These are phyloP conservation scores for Yamadazyma triangularis DNA, from an alignment of 1,139 yeast species.

Conservation along the genomic window DNA sequence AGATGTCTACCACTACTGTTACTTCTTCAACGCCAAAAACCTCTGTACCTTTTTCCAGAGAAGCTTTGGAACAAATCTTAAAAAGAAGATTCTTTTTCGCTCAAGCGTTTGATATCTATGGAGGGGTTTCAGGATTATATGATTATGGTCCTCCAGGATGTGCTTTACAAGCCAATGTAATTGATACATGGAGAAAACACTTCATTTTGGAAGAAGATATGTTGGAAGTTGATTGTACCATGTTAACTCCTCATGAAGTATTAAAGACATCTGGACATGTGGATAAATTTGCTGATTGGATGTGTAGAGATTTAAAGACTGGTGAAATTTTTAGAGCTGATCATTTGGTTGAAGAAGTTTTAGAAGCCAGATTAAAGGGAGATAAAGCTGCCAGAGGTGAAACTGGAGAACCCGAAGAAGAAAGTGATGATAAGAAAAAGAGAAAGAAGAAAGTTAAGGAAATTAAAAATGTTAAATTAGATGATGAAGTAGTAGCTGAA, in stretches of 20 bases:
- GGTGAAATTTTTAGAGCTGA: slow-evolving; percentile 99
- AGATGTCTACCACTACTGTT: slow-evolving; percentile 83
- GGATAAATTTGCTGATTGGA: slow-evolving; percentile 98
- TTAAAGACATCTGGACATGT: slow-evolving; percentile 98
- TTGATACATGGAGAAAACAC: slow-evolving; percentile 97
- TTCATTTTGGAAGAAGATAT: slow-evolving; percentile 96
- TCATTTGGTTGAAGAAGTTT: slow-evolving; percentile 94
- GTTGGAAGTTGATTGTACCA: slow-evolving; percentile 97
- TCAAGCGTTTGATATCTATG: slow-evolving; percentile 95
- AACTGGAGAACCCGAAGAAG: slow-evolving; percentile 47
- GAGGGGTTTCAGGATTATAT: slow-evolving; percentile 96
- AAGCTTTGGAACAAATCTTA: slow-evolving; percentile 80
- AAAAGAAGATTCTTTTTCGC: slow-evolving; percentile 97
- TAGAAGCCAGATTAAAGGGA: slow-evolving; percentile 93
- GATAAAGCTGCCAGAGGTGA: slow-evolving; percentile 93
- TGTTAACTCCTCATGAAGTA: slow-evolving; percentile 96
- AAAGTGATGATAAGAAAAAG: slow-evolving; percentile 71
- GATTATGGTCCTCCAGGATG: slow-evolving; percentile 99
- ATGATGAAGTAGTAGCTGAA: slow-evolving; percentile 71
- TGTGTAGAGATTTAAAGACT: slow-evolving; percentile 92
- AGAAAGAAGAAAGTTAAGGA: slow-evolving; percentile 98
- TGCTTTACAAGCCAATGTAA: slow-evolving; percentile 91
- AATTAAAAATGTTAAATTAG: slow-evolving; percentile 82
- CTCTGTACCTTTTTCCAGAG: slow-evolving; percentile 64
- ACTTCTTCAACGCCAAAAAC: slow-evolving; percentile 51